phyloP scores from a whole-genome alignment of 176 grass and related monocot genomes.

The Musa beccarii region DNA sequence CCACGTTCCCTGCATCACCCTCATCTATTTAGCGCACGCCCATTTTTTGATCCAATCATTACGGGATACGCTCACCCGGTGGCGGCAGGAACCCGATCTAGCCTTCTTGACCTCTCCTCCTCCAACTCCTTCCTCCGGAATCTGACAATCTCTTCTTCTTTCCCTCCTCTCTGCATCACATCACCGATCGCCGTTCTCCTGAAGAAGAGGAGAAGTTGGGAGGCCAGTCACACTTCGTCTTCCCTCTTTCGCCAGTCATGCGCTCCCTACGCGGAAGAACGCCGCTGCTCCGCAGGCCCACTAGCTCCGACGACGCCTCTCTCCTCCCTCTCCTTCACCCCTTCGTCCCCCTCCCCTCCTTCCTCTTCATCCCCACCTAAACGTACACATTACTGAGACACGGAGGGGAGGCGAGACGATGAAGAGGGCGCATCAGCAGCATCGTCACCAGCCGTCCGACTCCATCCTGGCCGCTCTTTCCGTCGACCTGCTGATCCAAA shows the following conservation, averaged over 20 bases:
- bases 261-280: constrained; percentile 42
- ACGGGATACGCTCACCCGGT: constrained; percentile 35
- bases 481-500: constrained; percentile 56
- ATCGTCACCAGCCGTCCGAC: background rate
- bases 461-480: constrained; percentile 29
- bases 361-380: constrained; percentile 97
- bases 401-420: constrained; percentile 5
- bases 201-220: background rate
- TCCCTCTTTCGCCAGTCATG: constrained; percentile 19
- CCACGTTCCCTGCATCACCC: background rate
- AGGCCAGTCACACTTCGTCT: constrained; percentile 3
- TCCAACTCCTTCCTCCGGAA: background rate
- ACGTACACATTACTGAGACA: background rate
- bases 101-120: background rate
- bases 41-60: background rate
- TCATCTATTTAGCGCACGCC: background rate
- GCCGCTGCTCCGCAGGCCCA: constrained; percentile 34
- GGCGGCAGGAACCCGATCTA: constrained; percentile 63
- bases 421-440: constrained; percentile 9
- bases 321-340: constrained; percentile 22
- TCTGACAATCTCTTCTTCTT: background rate
- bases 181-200: background rate
- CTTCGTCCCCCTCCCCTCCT: constrained; percentile 49
- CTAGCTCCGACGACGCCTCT: constrained; percentile 4
- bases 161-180: background rate